Percentiles rank a stretch among this genome's conserved stretches.
phyloP scores from a whole-genome alignment of 2,329 filamentous ascomycete genomes.

The Colletotrichum coccodes region DNA sequence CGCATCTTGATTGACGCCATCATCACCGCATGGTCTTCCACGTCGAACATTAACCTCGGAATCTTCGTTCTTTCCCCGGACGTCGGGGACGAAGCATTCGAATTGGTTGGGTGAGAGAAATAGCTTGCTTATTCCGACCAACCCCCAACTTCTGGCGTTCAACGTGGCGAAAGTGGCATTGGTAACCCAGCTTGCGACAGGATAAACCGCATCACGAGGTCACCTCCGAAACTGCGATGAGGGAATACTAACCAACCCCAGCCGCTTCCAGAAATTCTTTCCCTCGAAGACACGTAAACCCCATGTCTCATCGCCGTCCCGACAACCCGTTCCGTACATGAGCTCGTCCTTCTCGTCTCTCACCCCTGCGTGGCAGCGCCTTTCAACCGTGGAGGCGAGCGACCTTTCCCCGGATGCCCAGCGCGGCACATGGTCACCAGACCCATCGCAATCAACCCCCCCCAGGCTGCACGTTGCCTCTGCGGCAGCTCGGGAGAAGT shows the following conservation, averaged over 20 bases:
- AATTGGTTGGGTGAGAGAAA: not conserved
- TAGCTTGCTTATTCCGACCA: not conserved
- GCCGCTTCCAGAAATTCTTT: not conserved
- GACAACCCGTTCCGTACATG: not conserved
- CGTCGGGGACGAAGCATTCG: not conserved
- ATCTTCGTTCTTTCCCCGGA: not conserved
- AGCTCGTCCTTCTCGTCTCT: not conserved
- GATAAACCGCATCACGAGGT: constrained; percentile 5
- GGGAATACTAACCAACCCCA: not conserved
- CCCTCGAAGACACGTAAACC: not conserved
- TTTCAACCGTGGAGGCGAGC: not conserved
- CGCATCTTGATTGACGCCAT: not conserved
- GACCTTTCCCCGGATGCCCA: constrained; percentile 2
- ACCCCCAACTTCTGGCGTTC: not conserved
- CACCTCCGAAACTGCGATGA: constrained; percentile 1
- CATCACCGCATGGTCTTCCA: not conserved
- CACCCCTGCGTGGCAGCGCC: not conserved
- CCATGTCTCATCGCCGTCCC: constrained; percentile 1
- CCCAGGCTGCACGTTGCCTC: not conserved
- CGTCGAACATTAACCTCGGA: not conserved
- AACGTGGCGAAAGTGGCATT: constrained; percentile 10
- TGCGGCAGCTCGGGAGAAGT: not conserved
- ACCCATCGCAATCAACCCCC: not conserved
- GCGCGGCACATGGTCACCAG: constrained; percentile 16
- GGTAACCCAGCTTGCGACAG: constrained; percentile 1